Evolutionary conservation across 768 basidiomycete genomes (phyloP).

Genomic region (Mrakia gelida): DNA sequence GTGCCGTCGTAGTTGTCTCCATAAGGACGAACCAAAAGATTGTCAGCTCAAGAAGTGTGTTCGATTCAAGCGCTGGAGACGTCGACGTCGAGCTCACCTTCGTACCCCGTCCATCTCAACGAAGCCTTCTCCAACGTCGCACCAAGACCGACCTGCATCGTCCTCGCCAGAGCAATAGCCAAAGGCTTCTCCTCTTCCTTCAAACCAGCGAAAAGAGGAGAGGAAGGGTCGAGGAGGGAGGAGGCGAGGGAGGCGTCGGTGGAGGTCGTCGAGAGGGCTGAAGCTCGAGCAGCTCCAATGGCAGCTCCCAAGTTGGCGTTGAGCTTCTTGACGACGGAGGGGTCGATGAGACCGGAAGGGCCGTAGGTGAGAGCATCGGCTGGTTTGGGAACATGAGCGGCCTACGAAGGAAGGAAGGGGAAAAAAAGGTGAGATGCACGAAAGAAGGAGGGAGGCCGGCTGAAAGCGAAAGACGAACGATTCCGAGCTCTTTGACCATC

Average conservation of each 20-base stretch:
- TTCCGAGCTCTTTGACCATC: conserved; percentile 26
- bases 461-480: conserved; percentile 16
- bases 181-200: conserved; percentile 10
- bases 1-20: conserved; percentile 32
- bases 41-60: not conserved
- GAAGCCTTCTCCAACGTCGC: conserved; percentile 20
- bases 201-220: conserved; percentile 17
- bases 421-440: not conserved
- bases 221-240: conserved; percentile 7
- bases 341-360: conserved; percentile 2
- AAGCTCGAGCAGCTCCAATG: not conserved
- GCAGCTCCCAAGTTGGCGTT: conserved; percentile 22
- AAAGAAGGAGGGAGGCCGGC: not conserved
- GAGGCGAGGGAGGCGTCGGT: conserved; percentile 17
- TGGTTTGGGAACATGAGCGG: conserved; percentile 25
- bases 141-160: conserved; percentile 30
- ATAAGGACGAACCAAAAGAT: not conserved
- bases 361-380: conserved; percentile 24
- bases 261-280: conserved; percentile 8
- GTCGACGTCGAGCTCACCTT: conserved; percentile 9
- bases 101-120: conserved; percentile 29
- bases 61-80: too few relatives aligned
- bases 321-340: conserved; percentile 13
- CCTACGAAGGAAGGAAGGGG: not conserved
- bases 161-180: conserved; percentile 23